Conservation (phyloP, 2,329 filamentous ascomycete genomes). For the Diaporthe helianthi region DNA sequence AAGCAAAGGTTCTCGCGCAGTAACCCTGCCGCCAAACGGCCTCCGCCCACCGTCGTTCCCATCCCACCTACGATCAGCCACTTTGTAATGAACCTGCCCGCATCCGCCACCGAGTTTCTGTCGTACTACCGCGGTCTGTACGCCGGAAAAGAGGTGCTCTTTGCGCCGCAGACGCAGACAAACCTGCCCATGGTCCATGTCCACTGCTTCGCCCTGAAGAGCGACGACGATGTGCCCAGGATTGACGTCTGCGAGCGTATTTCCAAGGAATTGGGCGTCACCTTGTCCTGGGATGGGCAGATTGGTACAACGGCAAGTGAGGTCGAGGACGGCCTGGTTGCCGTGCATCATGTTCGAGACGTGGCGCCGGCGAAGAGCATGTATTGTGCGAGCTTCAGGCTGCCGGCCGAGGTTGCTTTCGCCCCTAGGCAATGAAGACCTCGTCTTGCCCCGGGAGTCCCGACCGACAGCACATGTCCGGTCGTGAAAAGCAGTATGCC, state of each 20-base stretch:
- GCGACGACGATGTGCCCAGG: slow-evolving; percentile 72
- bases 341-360: slow-evolving; percentile 76
- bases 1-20: slow-evolving; percentile 49
- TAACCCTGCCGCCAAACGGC: slow-evolving; percentile 39
- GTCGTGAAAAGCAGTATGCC: not conserved
- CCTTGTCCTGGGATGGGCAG: slow-evolving; percentile 51
- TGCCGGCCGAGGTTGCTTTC: slow-evolving; percentile 86
- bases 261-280: slow-evolving; percentile 63
- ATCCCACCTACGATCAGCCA: slow-evolving; percentile 84
- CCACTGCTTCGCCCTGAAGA: slow-evolving; percentile 92
- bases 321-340: slow-evolving; percentile 56
- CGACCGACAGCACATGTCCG: not conserved
- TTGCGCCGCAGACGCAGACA: slow-evolving; percentile 63
- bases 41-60: slow-evolving; percentile 48
- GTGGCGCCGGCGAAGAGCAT: slow-evolving; percentile 95
- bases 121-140: slow-evolving; percentile 80
- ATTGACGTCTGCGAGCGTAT: slow-evolving; percentile 72
- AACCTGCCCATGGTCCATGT: slow-evolving; percentile 85
- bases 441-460: not conserved
- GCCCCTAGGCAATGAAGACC: slow-evolving; percentile 45
- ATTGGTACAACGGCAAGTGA: not conserved
- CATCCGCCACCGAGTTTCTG: slow-evolving; percentile 85
- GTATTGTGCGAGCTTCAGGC: slow-evolving; percentile 92
- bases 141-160: slow-evolving; percentile 70
- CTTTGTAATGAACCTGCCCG: slow-evolving; percentile 98